Base-by-base conservation (phyloP, 2,329 filamentous ascomycete species). In the Ilyonectria destructans region DNA sequence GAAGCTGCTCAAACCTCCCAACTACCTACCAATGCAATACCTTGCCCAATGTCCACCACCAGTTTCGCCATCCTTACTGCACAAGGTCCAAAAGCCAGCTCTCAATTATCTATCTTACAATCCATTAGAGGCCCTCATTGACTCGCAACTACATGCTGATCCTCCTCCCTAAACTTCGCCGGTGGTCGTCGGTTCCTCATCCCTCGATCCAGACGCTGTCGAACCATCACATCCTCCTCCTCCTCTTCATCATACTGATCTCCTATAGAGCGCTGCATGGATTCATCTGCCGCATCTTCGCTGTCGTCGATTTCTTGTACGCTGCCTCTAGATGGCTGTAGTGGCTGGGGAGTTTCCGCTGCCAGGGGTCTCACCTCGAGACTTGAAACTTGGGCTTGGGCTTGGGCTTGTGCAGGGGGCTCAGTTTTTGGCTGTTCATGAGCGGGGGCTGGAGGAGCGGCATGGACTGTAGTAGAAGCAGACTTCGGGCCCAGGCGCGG, bases 141-240 rank as follows among this genome's bases (percentile, higher is more conserved):
- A 26, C 69, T 73, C 64, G 17, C 52, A n/a, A 17, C 40, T 55
- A 26, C 67, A 58, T 61, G 37, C 33, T 75, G 19, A 7, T 80
- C 80, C 19, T 78, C 80, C 23, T 82, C 80, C 37, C 79, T 74
- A 62, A 81, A 78, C 54, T 82, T 82, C 9, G 79, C 78, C 2
- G 81, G 80, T 52, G 71, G 75, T 21, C 81, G 77, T 45, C 81
- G 77, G 29, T 75, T 78, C 59, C 81, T 76, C 26, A 69, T 66
- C 19, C 72, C 74, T 48, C 79, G 72, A 35, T 77, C 74, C 51
- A 70, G 69, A 26, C 73, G 70, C 52, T 74, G 71, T 58, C 76
- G 73, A 15, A 80, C 65, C 21, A 80, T 65, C 33, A 79, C 75
- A 35, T 81, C 79, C 57, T 78, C 71, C 37, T 80, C 76, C 6